Evolutionary conservation across 768 basidiomycete species (phyloP), one percentile per base, ranked within the genome.

Genomic region (Mycena haematopus): DNA sequence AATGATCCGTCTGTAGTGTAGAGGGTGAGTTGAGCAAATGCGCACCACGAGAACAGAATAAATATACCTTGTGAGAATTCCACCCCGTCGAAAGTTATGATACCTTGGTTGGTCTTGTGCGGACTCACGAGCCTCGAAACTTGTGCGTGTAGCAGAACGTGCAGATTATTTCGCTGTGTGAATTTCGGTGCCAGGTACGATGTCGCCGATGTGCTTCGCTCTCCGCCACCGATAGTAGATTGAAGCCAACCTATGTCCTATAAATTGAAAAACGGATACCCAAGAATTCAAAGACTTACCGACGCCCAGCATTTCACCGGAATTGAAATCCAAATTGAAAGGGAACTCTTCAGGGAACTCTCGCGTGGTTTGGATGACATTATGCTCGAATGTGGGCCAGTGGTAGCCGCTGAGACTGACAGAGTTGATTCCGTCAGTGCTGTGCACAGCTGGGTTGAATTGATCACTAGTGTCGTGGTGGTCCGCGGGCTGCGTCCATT

Each of bases 381-480:
- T 17, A 15, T 50, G 14, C 19, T 50, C 15, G 49, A 71, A 35
- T 52, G 55, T 27, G 24, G 52, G 38, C 13, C 57, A 44, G 6
- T 74, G 67, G 53, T 62, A 73, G n/a, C 52, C 11, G 76, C 73
- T 8, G 8, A 80, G 68, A 53, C 74, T 75, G 46, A 76, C 74
- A 0, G 60, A 56, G 38, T 69, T 69, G 7, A 69, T 67, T 14
- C 80, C 80, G 14, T 67, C 45, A 21, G 66, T 69, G 10, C 78
- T 72, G 62, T 81, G 80, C 24, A 77, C 59, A 1, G 65, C 31
- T 2, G 80, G 77, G 58, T 76, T 63, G 58, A 73, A 77, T 64
- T 81, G 70, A 8, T 78, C 78, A 6, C 0, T 3, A 3, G 49
- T 50, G 49, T 50, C 15, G 8, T 31, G 29, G 29, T n/a, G 49